A percentile compares a stretch with the other conserved stretches of the same genome.
These are phyloP conservation scores for Sambucus nigra DNA, from an alignment of 129 eudicot genomes.

Conservation along the genomic window DNA sequence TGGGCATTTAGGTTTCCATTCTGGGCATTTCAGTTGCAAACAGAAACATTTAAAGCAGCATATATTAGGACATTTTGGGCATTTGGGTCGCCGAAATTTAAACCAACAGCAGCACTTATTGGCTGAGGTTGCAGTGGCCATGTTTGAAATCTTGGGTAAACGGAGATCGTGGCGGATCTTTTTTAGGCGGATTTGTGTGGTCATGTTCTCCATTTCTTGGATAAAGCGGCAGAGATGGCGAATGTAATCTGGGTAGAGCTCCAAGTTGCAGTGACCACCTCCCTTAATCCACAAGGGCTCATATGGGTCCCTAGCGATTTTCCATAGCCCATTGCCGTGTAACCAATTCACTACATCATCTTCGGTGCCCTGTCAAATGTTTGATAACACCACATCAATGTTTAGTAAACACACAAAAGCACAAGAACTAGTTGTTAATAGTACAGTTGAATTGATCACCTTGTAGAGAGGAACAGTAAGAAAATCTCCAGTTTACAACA, in stretches of 20 bases:
- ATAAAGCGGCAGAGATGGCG: constrained; percentile 73
- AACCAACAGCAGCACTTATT: constrained; percentile 39
- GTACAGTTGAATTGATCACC: too few relatives aligned
- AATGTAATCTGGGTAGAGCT: constrained; percentile 90
- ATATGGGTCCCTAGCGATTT: constrained; percentile 77
- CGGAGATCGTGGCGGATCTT: constrained; percentile 49
- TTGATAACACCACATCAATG: constrained; percentile 7
- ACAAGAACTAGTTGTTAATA: too few relatives aligned
- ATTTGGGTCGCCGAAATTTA: constrained; percentile 24
- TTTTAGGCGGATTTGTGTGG: constrained; percentile 51
- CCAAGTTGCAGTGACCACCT: constrained; percentile 96
- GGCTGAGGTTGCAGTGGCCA: constrained; percentile 12
- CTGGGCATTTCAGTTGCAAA: constrained; percentile 17
- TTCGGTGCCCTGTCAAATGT: constrained; percentile 75
- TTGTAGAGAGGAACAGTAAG: too few relatives aligned
- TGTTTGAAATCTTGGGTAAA: constrained; percentile 26
- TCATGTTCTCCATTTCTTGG: constrained; percentile 86
- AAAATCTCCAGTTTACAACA: too few relatives aligned
- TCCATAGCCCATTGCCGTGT: constrained; percentile 93
- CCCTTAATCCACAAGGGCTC: constrained; percentile 99
- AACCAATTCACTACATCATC: constrained; percentile 89
- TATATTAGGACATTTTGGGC: constrained; percentile 23
- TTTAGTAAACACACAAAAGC: too few relatives aligned
- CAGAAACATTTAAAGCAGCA: constrained; percentile 17
- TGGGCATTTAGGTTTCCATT: constrained; percentile 19